These are phyloP conservation scores for Boletus tomentosulus DNA, from an alignment of 768 basidiomycete genomes.

Conservation along the genomic window DNA sequence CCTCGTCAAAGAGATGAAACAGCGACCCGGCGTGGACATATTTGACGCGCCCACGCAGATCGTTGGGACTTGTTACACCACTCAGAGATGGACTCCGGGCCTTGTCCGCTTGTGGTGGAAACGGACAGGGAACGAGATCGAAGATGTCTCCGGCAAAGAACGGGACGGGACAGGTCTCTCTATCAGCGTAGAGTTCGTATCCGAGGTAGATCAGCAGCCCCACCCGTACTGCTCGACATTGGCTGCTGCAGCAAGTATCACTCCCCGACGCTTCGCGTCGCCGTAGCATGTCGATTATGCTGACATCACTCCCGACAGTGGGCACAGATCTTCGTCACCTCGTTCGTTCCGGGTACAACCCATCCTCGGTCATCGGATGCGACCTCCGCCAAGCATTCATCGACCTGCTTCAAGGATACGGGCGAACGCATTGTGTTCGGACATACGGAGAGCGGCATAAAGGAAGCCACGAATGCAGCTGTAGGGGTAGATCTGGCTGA, in stretches of 20 bases:
- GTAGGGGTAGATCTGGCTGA: conserved; percentile 1
- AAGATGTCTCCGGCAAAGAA: conserved; percentile 33
- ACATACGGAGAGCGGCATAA: background rate
- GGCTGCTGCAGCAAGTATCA: background rate
- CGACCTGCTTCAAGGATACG: background rate
- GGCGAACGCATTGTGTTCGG: background rate
- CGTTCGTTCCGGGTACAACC: background rate
- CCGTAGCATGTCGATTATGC: background rate
- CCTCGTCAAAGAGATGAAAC: conserved; percentile 35
- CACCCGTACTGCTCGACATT: background rate
- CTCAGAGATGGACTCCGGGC: background rate
- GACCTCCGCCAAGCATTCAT: background rate
- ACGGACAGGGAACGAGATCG: conserved; percentile 11
- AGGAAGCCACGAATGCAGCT: background rate
- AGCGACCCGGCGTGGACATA: conserved; percentile 32
- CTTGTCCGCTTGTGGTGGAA: background rate
- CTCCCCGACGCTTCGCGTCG: background rate
- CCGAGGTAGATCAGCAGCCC: too few relatives aligned
- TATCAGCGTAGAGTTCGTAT: background rate
- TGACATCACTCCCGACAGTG: background rate
- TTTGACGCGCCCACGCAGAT: conserved; percentile 23
- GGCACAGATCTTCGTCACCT: background rate
- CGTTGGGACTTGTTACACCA: conserved; percentile 15
- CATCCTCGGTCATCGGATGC: background rate
- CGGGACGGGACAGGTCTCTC: conserved; percentile 12